Percentiles rank a stretch among this genome's conserved stretches.
These are phyloP conservation scores for Wickerhamomyces chambardii DNA, from an alignment of 805 yeast genomes.

Conservation along the genomic window DNA sequence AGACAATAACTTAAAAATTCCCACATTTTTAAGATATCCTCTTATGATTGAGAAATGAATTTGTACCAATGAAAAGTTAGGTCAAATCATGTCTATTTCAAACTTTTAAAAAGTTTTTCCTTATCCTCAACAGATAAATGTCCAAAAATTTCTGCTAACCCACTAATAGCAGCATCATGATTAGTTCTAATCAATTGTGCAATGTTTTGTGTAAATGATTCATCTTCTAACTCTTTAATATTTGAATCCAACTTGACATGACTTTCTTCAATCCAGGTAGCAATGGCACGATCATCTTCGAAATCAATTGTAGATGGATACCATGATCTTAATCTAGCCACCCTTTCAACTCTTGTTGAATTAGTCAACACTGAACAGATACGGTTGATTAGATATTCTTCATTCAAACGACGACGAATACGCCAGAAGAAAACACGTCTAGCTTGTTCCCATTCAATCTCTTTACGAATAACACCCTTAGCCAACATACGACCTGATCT, in stretches of 20 bases:
- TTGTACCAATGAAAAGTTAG: neutral
- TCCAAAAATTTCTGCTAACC: constrained; percentile 44
- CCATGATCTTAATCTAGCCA: constrained; percentile 84
- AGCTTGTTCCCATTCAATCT: constrained; percentile 76
- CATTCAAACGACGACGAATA: constrained; percentile 89
- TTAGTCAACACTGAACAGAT: constrained; percentile 54
- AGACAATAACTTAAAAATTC: too few relatives aligned
- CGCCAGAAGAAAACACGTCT: constrained; percentile 99
- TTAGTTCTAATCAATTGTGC: constrained; percentile 50
- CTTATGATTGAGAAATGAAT: too few relatives aligned
- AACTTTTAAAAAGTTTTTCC: constrained; percentile 28
- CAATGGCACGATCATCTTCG: constrained; percentile 70
- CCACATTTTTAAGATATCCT: too few relatives aligned
- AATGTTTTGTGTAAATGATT: constrained; percentile 55
- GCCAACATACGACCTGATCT: constrained; percentile 97
- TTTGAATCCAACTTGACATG: constrained; percentile 51
- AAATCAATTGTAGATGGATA: constrained; percentile 61
- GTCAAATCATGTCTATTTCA: constrained; percentile 14
- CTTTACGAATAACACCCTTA: constrained; percentile 83
- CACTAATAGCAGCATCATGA: constrained; percentile 42
- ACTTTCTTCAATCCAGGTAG: constrained; percentile 79
- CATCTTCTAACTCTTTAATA: constrained; percentile 57
- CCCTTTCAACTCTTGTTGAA: constrained; percentile 68
- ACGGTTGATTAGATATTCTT: constrained; percentile 76
- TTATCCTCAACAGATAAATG: constrained; percentile 46